phyloP scores from a whole-genome alignment of 2,329 filamentous ascomycete genomes.

The Fusarium stilboides region DNA sequence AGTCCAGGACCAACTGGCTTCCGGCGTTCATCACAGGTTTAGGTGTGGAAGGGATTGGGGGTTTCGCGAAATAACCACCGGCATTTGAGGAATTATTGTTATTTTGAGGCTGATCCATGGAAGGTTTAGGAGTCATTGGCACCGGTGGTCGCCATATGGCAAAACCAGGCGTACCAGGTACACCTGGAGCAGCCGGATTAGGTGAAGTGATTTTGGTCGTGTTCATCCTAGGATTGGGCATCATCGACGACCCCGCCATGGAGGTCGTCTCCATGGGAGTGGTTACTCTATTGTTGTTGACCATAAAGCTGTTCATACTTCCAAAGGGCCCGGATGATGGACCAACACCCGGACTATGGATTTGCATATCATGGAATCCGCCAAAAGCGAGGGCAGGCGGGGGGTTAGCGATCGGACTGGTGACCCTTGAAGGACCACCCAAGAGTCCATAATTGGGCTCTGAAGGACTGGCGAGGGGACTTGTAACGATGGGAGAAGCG shows the following conservation, averaged over 20 bases:
- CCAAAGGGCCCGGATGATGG: conserved; percentile 52
- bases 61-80: conserved; percentile 54
- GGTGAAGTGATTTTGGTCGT: conserved; percentile 42
- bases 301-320: conserved; percentile 55
- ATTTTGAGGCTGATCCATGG: conserved; percentile 41
- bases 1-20: conserved; percentile 57
- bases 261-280: conserved; percentile 48
- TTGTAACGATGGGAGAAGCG: conserved; percentile 51
- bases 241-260: conserved; percentile 47
- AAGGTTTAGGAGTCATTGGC: conserved; percentile 47
- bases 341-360: conserved; percentile 50
- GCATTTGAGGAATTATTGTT: conserved; percentile 41
- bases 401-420: conserved; percentile 54
- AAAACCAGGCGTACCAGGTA: conserved; percentile 57
- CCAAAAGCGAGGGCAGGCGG: conserved; percentile 52
- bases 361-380: conserved; percentile 52
- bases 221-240: conserved; percentile 44
- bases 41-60: conserved; percentile 58
- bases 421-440: conserved; percentile 49
- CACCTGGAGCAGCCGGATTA: conserved; percentile 33
- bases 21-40: conserved; percentile 56
- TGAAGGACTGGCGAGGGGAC: conserved; percentile 52
- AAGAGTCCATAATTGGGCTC: conserved; percentile 55
- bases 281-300: conserved; percentile 48
- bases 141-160: conserved; percentile 57